Evolutionary conservation across 805 yeast species (phyloP), one percentile per base, ranked within the genome.

Genomic region (Isabelozyma pseudorhagii): DNA sequence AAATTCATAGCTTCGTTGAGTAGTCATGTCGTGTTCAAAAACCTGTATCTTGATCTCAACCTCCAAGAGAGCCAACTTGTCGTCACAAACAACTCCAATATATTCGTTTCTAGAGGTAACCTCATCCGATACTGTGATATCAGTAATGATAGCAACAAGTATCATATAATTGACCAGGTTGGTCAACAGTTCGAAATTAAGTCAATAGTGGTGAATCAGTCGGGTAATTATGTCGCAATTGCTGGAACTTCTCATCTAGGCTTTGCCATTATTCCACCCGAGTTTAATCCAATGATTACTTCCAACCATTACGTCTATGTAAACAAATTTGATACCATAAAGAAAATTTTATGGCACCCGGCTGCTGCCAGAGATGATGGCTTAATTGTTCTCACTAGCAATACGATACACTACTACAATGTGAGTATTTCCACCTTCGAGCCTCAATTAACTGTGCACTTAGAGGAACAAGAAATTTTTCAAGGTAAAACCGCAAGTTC

Each of bases 121-220:
- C 41, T 60, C 18, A 61, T 74, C 4, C 56, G 76, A 56, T 62
- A 67, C 40, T 61, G 70, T 47, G 47, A 59, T 13, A 52, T 67
- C 21, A 58, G 58, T 25, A 56, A 63, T 3, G 50, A 45, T 25
- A 49, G 57, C 1, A 49, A 50, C 8, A 57, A 56, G 41, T 71
- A 63, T 55, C 53, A 54, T 39, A 27, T 64, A 11, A 46, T 71
- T 17, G 54, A 55, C 13, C 47, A 52, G 13, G 27, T 28, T 4
- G 42, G 63, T 28, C 63, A 63, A 10, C 41, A 45, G 8, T 69
- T 68, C 49, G 61, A 60, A 15, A 71, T 78, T 28, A 50, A 55
- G 3, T 63, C 65, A 0, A 45, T 80, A 17, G 56, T 57, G 17
- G 50, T 77, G 47, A 81, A 81, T 57, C 49, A 57, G 4, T 58